These are phyloP conservation scores for Rhizoclosmatium sp. DNA, from an alignment of 192 early-diverging fungal species.

Conservation along the genomic window DNA sequence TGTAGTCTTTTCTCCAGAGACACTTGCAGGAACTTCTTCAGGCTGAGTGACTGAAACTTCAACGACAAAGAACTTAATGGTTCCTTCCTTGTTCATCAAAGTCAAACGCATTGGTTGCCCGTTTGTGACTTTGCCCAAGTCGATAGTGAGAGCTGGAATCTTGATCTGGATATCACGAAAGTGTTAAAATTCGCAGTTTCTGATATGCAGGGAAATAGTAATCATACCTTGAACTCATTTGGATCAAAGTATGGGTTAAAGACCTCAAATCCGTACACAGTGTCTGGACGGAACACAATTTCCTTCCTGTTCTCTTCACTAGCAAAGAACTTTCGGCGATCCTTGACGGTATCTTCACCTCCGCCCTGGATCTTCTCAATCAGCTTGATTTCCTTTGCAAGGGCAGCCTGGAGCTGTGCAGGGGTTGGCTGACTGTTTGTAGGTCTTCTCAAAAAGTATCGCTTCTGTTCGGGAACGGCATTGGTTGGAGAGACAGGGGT, in stretches of 20 bases:
- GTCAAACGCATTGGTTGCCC: slow-evolving; percentile 39
- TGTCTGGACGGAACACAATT: slow-evolving; percentile 32
- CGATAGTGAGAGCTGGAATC: slow-evolving; percentile 36
- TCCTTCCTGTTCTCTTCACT: slow-evolving; percentile 36
- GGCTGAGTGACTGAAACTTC: slow-evolving; percentile 26
- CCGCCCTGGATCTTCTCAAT: slow-evolving; percentile 29
- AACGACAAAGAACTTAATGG: slow-evolving; percentile 32
- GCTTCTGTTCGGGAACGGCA: background rate
- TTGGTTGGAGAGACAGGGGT: background rate
- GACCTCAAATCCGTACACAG: slow-evolving; percentile 38
- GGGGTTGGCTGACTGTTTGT: slow-evolving; percentile 3
- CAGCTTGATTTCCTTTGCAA: slow-evolving; percentile 27
- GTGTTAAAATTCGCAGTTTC: background rate
- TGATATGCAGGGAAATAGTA: background rate
- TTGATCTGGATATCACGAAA: slow-evolving; percentile 28
- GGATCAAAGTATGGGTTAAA: slow-evolving; percentile 46
- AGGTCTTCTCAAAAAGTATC: background rate
- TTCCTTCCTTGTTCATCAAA: slow-evolving; percentile 38
- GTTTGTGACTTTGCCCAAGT: slow-evolving; percentile 39
- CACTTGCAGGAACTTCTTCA: background rate
- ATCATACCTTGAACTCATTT: slow-evolving; percentile 39
- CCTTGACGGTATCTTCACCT: slow-evolving; percentile 40
- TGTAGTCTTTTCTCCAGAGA: background rate
- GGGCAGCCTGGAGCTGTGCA: background rate
- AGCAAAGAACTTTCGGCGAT: slow-evolving; percentile 31